Percentiles rank a stretch among this genome's conserved stretches.
phyloP scores from a whole-genome alignment of 2,329 filamentous ascomycete genomes.

The Elsinoe arachidis region DNA sequence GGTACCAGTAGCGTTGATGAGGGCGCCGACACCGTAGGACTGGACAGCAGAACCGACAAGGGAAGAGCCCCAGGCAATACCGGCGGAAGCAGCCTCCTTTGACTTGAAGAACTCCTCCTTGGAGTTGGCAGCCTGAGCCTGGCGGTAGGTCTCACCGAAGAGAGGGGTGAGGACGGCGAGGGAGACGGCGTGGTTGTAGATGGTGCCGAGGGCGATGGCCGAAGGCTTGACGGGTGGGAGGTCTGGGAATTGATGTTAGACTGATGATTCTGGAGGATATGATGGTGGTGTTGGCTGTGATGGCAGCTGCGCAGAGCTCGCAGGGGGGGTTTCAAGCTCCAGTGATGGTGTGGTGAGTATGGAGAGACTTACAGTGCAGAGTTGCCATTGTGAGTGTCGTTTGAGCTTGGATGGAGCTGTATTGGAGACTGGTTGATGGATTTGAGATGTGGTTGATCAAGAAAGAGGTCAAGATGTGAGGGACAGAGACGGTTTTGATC shows the following conservation, averaged over 20 bases:
- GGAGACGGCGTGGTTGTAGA: slow-evolving; percentile 91
- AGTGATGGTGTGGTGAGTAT: not conserved
- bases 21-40: slow-evolving; percentile 37
- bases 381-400: slow-evolving; percentile 45
- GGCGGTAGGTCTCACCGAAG: slow-evolving; percentile 91
- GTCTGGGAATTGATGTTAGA: slow-evolving; percentile 35
- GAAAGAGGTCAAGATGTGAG: not conserved
- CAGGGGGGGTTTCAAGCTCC: slow-evolving; percentile 7
- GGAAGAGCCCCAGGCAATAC: slow-evolving; percentile 82
- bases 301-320: slow-evolving; percentile 1
- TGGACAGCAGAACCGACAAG: slow-evolving; percentile 73
- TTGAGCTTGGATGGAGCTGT: slow-evolving; percentile 7
- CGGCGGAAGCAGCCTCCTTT: slow-evolving; percentile 82
- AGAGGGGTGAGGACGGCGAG: slow-evolving; percentile 79
- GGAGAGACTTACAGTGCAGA: slow-evolving; percentile 46
- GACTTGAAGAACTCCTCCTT: slow-evolving; percentile 95
- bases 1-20: slow-evolving; percentile 82
- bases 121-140: slow-evolving; percentile 81
- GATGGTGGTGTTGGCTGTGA: not conserved
- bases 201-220: slow-evolving; percentile 88
- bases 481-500: not conserved
- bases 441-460: slow-evolving; percentile 9
- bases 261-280: slow-evolving; percentile 4
- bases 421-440: slow-evolving; percentile 4
- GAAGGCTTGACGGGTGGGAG: slow-evolving; percentile 89